Base-by-base conservation (phyloP, 1,284 basidiomycete genomes). In the Rhodotorula sp. region DNA sequence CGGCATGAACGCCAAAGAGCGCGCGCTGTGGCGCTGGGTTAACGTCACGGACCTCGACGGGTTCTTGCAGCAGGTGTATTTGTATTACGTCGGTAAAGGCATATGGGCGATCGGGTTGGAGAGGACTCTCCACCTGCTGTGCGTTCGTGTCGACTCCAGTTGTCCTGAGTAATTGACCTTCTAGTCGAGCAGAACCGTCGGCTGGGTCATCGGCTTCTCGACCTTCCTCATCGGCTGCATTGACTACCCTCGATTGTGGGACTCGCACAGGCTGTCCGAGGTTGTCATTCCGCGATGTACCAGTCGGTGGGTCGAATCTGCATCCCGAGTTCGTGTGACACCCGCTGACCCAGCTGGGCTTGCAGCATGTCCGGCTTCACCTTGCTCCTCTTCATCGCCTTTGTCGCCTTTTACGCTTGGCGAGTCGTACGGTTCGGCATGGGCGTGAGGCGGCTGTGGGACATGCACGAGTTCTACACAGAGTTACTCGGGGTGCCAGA, bases 1-100 rank as follows among this genome's bases (percentile, higher is more conserved):
- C 4, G 62, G 62, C 19, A 27, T 79, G 63, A 71, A 62, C 20
- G 70, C 73, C 22, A 64, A 68, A n/a, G 92, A 97, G 80, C 88
- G 88, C 74, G 95, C 95, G 0, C 80, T 98, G 54, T 99, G 96
- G 96, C 90, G 91, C 73, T 99, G 96, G 96, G 92, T 96, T 71
- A 99, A 99, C 79, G 92, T 98, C 13, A 92, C 92, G 78, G 95
- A 99, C 79, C 85, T 99, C 51, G 95, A 99, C 78, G 88, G 87
- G 11, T 99, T 96, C 80, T 81, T 99, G 44, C 92, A 95, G 4
- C 66, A 83, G 81, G 83, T 84, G 2, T 99, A 99, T 80, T 85
- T 86, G 61, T 99, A 98, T 80, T 99, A 99, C 79, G 89, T 92
- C 76, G 94, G 94, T 46, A 96, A 97, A 78, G 95, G 95, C 1